Evolutionary conservation across 2,329 filamentous ascomycete species (phyloP).

Genomic region (Pseudohalonectria lignicola): DNA sequence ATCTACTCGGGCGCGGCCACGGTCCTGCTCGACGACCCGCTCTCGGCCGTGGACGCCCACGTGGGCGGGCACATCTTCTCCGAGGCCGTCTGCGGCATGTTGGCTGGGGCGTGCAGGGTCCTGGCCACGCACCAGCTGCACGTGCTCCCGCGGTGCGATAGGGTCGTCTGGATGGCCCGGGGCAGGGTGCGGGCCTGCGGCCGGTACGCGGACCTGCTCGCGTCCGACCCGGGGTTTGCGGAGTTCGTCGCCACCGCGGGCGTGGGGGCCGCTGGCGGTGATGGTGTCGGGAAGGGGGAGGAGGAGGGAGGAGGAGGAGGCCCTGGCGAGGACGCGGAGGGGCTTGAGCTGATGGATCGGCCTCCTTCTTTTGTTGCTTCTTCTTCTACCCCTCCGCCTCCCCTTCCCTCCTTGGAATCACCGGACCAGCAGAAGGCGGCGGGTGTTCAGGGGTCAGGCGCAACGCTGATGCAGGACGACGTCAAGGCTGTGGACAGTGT

Average conservation of each 20-base stretch:
- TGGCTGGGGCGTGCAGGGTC: not conserved
- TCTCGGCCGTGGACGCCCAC: constrained; percentile 87
- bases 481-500: not conserved
- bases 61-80: constrained; percentile 1
- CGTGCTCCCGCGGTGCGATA: not conserved
- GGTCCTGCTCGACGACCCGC: constrained; percentile 77
- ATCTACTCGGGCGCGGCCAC: constrained; percentile 81
- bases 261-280: not conserved
- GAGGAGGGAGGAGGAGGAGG: too few relatives aligned
- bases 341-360: too few relatives aligned
- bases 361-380: too few relatives aligned
- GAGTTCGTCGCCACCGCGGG: not conserved
- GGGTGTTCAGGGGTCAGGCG: not conserved
- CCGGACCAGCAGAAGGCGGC: not conserved
- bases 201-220: not conserved
- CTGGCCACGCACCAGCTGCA: constrained; percentile 1
- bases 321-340: too few relatives aligned
- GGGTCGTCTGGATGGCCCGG: not conserved
- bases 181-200: not conserved
- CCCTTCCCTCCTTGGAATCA: not conserved
- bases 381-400: too few relatives aligned
- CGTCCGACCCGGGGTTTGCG: not conserved
- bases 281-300: not conserved
- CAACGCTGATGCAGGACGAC: not conserved
- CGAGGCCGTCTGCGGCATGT: not conserved